Evolutionary conservation across 139 green algal species (phyloP).

Genomic region (Zygnema cylindricum): DNA sequence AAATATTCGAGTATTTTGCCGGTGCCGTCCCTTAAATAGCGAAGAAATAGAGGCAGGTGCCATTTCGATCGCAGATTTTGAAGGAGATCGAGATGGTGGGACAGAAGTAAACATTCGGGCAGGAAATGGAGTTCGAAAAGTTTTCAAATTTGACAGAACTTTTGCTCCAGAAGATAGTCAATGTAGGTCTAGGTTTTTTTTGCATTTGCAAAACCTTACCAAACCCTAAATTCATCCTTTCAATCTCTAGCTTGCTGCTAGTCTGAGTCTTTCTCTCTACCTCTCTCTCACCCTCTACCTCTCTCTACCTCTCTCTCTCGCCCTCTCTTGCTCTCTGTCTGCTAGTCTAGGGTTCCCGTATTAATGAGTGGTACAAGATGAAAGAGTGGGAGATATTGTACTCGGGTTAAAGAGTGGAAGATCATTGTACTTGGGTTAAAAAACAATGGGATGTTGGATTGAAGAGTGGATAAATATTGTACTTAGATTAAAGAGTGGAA

Average conservation of each 20-base stretch:
- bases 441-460: too few relatives aligned
- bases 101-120: slow-evolving; percentile 38
- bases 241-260: slow-evolving; percentile 11
- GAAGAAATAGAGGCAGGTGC: slow-evolving; percentile 36
- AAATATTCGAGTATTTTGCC: slow-evolving; percentile 67
- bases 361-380: too few relatives aligned
- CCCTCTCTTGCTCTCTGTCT: slow-evolving; percentile 6
- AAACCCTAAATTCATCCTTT: too few relatives aligned
- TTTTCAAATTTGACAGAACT: slow-evolving; percentile 81
- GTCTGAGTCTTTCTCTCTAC: neutral
- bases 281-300: slow-evolving; percentile 6
- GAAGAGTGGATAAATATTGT: too few relatives aligned
- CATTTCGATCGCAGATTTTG: neutral
- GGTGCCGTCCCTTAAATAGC: slow-evolving; percentile 55
- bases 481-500: too few relatives aligned
- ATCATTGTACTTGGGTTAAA: too few relatives aligned
- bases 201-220: too few relatives aligned
- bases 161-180: slow-evolving; percentile 78
- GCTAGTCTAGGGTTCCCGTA: neutral
- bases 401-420: too few relatives aligned
- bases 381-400: too few relatives aligned
- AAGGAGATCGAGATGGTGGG: slow-evolving; percentile 27
- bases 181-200: slow-evolving; percentile 53
- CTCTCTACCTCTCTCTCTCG: slow-evolving; percentile 7
- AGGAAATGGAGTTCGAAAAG: slow-evolving; percentile 32